phyloP scores from a whole-genome alignment of 257 asterid species.

The Nicotiana paniculata region DNA sequence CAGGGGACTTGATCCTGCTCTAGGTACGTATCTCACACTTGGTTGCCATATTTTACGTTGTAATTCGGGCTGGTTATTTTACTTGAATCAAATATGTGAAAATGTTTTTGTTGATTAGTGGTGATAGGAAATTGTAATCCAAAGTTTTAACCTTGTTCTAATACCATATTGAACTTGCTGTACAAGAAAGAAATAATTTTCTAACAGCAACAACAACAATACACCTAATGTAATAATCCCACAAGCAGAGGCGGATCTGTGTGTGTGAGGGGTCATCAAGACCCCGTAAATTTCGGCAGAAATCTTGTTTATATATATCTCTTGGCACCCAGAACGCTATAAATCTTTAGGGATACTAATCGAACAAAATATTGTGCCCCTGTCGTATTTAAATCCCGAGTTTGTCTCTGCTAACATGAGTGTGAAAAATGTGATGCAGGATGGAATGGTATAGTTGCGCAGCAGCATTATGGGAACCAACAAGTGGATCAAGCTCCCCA shows the following conservation, averaged over 20 bases:
- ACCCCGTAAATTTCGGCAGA: too few species aligned
- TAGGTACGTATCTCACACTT: conserved; percentile 17
- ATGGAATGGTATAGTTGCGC: conserved; percentile 45
- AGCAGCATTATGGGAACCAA: conserved; percentile 18
- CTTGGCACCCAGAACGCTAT: too few species aligned
- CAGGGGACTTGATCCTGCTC: conserved; percentile 39
- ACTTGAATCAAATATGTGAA: not conserved
- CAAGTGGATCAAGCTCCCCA: conserved; percentile 28
- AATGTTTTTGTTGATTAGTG: not conserved
- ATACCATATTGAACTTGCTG: too few species aligned
- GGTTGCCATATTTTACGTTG: not conserved
- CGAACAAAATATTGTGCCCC: too few species aligned
- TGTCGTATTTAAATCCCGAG: too few species aligned
- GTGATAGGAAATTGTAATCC: not conserved
- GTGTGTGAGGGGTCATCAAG: too few species aligned
- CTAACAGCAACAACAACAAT: not conserved
- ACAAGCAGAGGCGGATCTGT: too few species aligned
- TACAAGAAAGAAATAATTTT: not conserved
- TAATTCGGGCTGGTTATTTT: too few species aligned
- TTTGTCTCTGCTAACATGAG: not conserved
- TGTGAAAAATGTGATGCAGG: conserved; percentile 21
- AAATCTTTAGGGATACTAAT: too few species aligned
- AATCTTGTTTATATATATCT: too few species aligned
- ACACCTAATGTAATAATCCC: too few species aligned
- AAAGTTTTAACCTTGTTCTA: not conserved